These are phyloP conservation scores for Yamadazyma sp. DNA, from an alignment of 805 yeast species.

Conservation along the genomic window DNA sequence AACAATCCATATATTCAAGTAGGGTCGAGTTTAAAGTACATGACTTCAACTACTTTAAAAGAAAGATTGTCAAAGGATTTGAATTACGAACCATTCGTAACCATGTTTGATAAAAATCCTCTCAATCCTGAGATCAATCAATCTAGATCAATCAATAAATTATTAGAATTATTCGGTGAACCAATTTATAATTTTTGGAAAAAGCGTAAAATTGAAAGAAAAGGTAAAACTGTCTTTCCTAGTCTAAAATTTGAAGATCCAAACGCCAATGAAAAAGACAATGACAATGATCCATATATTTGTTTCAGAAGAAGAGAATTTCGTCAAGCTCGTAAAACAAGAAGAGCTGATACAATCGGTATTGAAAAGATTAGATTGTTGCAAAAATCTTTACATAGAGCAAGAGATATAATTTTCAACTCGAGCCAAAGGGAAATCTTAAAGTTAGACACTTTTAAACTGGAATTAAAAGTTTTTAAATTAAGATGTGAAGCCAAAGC, in stretches of 20 bases:
- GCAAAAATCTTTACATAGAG: conserved; percentile 73
- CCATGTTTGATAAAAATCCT: conserved; percentile 50
- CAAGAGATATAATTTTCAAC: conserved; percentile 62
- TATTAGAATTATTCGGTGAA: conserved; percentile 61
- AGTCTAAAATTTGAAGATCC: conserved; percentile 81
- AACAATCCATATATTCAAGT: conserved; percentile 24
- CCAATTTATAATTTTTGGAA: conserved; percentile 81
- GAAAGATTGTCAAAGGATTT: conserved; percentile 55
- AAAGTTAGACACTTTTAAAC: conserved; percentile 56
- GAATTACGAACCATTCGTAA: conserved; percentile 52
- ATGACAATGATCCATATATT: conserved; percentile 87
- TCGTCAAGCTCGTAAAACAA: conserved; percentile 92
- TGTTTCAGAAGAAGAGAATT: conserved; percentile 95
- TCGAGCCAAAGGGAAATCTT: conserved; percentile 74
- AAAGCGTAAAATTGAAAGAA: conserved; percentile 60
- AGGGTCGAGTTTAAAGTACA: conserved; percentile 31
- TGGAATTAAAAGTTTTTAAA: conserved; percentile 68
- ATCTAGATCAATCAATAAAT: conserved; percentile 42
- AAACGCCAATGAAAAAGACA: conserved; percentile 68
- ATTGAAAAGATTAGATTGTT: conserved; percentile 76
- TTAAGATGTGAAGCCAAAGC: conserved; percentile 68
- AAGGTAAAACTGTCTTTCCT: conserved; percentile 74
- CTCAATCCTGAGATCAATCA: conserved; percentile 18
- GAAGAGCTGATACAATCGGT: conserved; percentile 89
- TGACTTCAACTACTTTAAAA: conserved; percentile 57